phyloP scores from a whole-genome alignment of 2,329 filamentous ascomycete genomes.

The Clarireedia paspali region DNA sequence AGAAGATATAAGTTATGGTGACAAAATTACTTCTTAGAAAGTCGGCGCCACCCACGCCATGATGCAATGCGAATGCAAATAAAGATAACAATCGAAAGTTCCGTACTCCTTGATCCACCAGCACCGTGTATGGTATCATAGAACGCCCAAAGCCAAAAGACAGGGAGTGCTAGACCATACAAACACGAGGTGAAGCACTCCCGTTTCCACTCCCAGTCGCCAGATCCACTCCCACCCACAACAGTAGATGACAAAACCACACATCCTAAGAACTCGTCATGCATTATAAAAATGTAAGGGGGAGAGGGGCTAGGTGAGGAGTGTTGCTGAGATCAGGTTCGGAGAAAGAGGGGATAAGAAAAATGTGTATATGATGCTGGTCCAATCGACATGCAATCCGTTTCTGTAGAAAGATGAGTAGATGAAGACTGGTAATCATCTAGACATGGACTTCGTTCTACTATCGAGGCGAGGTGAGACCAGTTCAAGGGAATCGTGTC shows the following conservation, averaged over 20 bases:
- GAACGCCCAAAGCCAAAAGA: neutral
- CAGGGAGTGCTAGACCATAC: neutral
- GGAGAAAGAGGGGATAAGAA: conserved; percentile 2
- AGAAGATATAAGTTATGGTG: no score
- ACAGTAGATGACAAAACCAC: neutral
- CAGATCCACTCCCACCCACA: neutral
- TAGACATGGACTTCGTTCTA: conserved; percentile 1
- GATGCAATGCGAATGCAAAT: neutral
- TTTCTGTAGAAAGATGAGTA: conserved; percentile 2
- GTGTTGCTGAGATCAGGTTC: neutral
- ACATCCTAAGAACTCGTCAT: conserved; percentile 1
- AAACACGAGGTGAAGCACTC: neutral
- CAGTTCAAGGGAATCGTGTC: neutral
- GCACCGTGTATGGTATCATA: neutral
- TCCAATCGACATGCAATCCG: conserved; percentile 2
- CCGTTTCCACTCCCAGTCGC: neutral
- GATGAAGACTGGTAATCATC: conserved; percentile 2
- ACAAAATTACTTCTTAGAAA: no score
- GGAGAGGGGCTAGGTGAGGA: neutral
- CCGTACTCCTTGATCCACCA: neutral
- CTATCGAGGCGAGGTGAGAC: neutral
- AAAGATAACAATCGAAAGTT: neutral
- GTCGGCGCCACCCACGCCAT: no score
- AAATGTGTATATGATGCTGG: neutral
- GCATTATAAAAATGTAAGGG: conserved; percentile 1